A percentile compares a stretch with the other conserved stretches of the same genome.
phyloP scores from a whole-genome alignment of 2,329 filamentous ascomycete species.

The Xylaria arbuscula region DNA sequence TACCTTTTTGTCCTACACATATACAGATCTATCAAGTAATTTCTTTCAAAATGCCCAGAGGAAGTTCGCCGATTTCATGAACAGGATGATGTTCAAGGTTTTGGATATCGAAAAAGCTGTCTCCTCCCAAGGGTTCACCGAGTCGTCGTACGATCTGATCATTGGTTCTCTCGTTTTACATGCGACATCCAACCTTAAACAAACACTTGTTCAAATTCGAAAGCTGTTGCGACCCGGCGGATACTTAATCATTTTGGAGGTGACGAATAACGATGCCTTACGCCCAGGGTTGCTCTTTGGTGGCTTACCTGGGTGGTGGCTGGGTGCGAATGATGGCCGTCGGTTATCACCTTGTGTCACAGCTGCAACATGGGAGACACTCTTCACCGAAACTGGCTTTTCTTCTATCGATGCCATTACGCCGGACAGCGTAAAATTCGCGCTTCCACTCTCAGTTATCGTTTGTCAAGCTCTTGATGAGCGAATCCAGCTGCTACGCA shows the following conservation, averaged over 20 bases:
- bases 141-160: conserved; percentile 46
- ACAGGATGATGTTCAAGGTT: background rate
- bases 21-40: conserved; percentile 27
- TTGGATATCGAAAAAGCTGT: conserved; percentile 43
- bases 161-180: conserved; percentile 49
- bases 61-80: background rate
- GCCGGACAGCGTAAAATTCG: conserved; percentile 5
- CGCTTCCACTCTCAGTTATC: conserved; percentile 30
- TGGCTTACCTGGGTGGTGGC: conserved; percentile 24
- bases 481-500: conserved; percentile 26
- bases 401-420: conserved; percentile 45
- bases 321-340: conserved; percentile 19
- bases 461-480: conserved; percentile 51
- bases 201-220: conserved; percentile 44
- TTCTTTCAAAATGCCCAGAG: conserved; percentile 19
- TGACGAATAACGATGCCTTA: conserved; percentile 18
- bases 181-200: conserved; percentile 40
- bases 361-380: conserved; percentile 40
- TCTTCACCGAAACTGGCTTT: conserved; percentile 45
- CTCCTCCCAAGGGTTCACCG: conserved; percentile 46
- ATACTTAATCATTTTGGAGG: conserved; percentile 43
- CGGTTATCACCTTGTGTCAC: conserved; percentile 23
- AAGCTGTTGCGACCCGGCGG: conserved; percentile 52
- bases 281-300: conserved; percentile 18
- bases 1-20: conserved; percentile 32